Conservation (phyloP, 2,329 filamentous ascomycete genomes). For the Apiospora arundinis region DNA sequence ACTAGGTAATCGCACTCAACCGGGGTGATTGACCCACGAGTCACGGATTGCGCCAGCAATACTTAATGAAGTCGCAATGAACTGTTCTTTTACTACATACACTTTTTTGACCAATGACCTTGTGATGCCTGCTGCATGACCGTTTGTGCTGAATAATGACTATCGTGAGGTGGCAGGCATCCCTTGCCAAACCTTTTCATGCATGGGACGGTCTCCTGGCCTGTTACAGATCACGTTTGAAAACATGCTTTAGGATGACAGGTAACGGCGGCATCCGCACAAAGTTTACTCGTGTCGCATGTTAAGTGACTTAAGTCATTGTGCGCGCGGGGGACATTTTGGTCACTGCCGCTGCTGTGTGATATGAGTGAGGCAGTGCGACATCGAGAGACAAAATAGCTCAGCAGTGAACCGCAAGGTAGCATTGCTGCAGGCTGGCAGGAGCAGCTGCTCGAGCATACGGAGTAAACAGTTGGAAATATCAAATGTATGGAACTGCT, state of each 20-base stretch:
- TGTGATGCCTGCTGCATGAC: background rate
- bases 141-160: background rate
- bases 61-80: slow-evolving; percentile 11
- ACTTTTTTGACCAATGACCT: too few relatives aligned
- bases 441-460: too few relatives aligned
- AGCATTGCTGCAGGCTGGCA: too few relatives aligned
- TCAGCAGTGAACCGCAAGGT: too few relatives aligned
- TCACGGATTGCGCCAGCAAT: background rate
- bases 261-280: background rate
- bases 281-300: slow-evolving; percentile 1
- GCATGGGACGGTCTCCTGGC: background rate
- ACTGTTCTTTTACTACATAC: background rate
- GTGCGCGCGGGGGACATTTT: background rate
- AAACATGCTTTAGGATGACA: background rate
- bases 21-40: background rate
- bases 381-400: too few relatives aligned
- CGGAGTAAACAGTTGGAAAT: too few relatives aligned
- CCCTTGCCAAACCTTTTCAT: background rate
- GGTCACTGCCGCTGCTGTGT: background rate
- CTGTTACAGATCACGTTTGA: background rate
- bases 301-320: background rate
- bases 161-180: background rate
- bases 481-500: too few relatives aligned
- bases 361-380: background rate
- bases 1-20: background rate